Evolutionary conservation across 75 land plant species (phyloP), one percentile per base, ranked within the genome.

Genomic region (Cryptomeria japonica): DNA sequence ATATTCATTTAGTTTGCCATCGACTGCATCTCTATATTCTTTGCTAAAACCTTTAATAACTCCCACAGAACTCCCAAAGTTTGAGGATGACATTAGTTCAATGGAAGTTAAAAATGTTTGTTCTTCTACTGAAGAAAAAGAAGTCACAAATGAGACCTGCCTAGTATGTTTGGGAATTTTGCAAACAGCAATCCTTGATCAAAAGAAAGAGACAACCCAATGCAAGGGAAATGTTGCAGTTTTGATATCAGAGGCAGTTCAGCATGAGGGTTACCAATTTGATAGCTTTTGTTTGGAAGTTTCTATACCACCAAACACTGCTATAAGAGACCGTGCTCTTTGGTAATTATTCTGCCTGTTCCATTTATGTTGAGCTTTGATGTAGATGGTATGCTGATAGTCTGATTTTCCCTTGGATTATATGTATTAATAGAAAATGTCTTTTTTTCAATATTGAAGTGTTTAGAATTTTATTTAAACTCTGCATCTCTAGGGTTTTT

Each of bases 201-300:
- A 39, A 36, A 36, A 88, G 61, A 49, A 80, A 78, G 10, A 56
- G 85, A 53, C 86, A n/a, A 55, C 53, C 53, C n/a, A 18, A 46
- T 91, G 36, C 51, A 86, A 68, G 76, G 85, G 58, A 87, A 75
- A 92, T 10, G 84, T 92, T 37, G 85, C 89, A 76, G 84, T n/a
- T 37, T 64, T 58, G 22, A 91, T 97, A 86, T 78, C 86, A 31
- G 91, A 94, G 22, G 28, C 90, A n/a, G 90, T 95, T 41, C 93
- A 91, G 87, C 34, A 86, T 36, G 94, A 94, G 46, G 93, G 91
- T 13, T 88, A 95, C 84, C 80, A 92, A 31, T 86, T 94, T 87
- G 92, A 91, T 87, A 85, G 87, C 32, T 97, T 97, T 85, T 94
- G 92, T 76, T 87, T 97, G 51, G 97, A 97, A 90, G 88, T 97